Percentiles rank a stretch among this genome's conserved stretches.
Conservation (phyloP, 257 asterid species). For the Asclepias syriaca region DNA sequence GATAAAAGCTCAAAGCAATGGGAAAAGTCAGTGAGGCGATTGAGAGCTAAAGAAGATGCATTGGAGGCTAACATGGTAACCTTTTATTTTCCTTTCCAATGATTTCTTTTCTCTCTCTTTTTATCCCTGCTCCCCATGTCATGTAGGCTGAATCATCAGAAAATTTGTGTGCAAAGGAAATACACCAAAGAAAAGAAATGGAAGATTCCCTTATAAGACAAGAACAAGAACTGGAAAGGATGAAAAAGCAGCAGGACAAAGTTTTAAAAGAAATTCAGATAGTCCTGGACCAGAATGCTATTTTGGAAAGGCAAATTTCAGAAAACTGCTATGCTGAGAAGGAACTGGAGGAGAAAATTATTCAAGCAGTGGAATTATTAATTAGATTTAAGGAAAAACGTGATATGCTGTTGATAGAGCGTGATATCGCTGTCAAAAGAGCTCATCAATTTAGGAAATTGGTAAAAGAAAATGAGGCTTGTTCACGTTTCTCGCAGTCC, state of each 20-base stretch:
- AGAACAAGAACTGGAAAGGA: slow-evolving; percentile 48
- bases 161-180: slow-evolving; percentile 44
- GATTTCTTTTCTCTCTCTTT: slow-evolving; percentile 10
- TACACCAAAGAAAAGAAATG: slow-evolving; percentile 31
- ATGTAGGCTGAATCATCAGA: slow-evolving; percentile 66
- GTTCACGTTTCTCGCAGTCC: slow-evolving; percentile 32
- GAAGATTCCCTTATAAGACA: slow-evolving; percentile 47
- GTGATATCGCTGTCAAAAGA: slow-evolving; percentile 50
- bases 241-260: slow-evolving; percentile 43
- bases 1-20: slow-evolving; percentile 38
- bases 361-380: slow-evolving; percentile 88
- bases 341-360: slow-evolving; percentile 79
- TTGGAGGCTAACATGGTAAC: slow-evolving; percentile 50
- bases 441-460: slow-evolving; percentile 37
- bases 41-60: slow-evolving; percentile 61
- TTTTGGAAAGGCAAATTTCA: slow-evolving; percentile 51
- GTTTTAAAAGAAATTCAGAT: slow-evolving; percentile 38
- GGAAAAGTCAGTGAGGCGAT: slow-evolving; percentile 44
- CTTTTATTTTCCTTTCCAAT: not conserved
- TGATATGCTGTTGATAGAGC: slow-evolving; percentile 63
- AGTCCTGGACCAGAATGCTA: slow-evolving; percentile 46
- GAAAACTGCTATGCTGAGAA: slow-evolving; percentile 52
- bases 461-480: slow-evolving; percentile 34
- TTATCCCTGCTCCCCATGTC: slow-evolving; percentile 2
- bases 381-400: slow-evolving; percentile 60